A percentile compares a stretch with the other conserved stretches of the same genome.
Evolutionary conservation across 2,329 filamentous ascomycete species (phyloP).

Genomic region (Coleophoma crateriformis): DNA sequence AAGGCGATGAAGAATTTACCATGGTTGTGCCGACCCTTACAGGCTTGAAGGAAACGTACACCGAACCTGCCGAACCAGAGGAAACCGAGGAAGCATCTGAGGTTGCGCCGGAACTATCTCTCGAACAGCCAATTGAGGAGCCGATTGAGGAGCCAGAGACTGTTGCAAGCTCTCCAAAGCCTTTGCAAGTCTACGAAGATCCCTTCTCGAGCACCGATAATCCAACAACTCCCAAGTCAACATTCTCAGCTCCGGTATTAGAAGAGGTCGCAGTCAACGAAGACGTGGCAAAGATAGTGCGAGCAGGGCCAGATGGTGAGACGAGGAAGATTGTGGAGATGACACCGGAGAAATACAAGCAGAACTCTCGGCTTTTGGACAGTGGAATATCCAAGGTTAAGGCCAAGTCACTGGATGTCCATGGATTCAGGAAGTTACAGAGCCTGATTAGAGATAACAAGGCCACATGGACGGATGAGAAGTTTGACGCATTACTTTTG

Average conservation of each 20-base stretch:
- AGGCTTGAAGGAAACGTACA: conserved; percentile 27
- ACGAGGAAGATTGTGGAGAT: conserved; percentile 13
- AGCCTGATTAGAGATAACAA: conserved; percentile 64
- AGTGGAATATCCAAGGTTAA: conserved; percentile 72
- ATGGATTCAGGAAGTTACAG: conserved; percentile 75
- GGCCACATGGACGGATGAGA: conserved; percentile 58
- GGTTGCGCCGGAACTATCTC: too few relatives aligned
- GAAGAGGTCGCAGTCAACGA: conserved; percentile 58
- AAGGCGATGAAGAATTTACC: conserved; percentile 47
- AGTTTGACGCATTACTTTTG: conserved; percentile 61
- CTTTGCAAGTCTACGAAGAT: conserved; percentile 55
- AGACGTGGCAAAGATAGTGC: conserved; percentile 25
- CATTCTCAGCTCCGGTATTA: conserved; percentile 43
- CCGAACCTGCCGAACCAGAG: conserved; percentile 25
- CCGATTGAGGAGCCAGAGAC: conserved; percentile 8
- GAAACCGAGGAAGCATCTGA: conserved; percentile 29
- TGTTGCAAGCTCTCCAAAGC: conserved; percentile 7
- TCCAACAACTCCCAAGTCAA: conserved; percentile 39
- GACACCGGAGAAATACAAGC: conserved; percentile 48
- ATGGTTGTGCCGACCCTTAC: conserved; percentile 44
- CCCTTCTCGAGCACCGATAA: conserved; percentile 44
- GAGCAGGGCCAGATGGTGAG: conserved; percentile 11
- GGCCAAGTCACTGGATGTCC: conserved; percentile 67
- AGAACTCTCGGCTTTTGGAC: conserved; percentile 58
- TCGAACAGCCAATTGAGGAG: conserved; percentile 5